These are phyloP conservation scores for Pulveroboletus sp. DNA, from an alignment of 768 basidiomycete species.

Conservation along the genomic window DNA sequence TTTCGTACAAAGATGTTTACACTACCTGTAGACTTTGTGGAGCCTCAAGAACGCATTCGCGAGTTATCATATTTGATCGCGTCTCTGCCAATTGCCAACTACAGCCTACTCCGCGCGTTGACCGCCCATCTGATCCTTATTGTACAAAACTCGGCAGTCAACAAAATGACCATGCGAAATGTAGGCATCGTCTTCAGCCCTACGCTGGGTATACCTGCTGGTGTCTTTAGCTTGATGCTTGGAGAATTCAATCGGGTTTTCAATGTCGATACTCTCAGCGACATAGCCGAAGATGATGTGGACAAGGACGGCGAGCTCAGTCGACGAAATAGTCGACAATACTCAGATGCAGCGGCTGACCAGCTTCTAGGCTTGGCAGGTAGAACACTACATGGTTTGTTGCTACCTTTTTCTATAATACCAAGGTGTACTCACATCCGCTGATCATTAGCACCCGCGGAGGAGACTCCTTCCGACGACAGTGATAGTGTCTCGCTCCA, in stretches of 20 bases:
- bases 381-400: conserved; percentile 62
- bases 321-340: conserved; percentile 81
- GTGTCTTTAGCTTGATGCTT: conserved; percentile 92
- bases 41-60: conserved; percentile 81
- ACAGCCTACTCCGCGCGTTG: conserved; percentile 88
- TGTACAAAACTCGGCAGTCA: conserved; percentile 83
- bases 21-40: conserved; percentile 69
- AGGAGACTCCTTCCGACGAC: conserved; percentile 67
- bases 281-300: conserved; percentile 15
- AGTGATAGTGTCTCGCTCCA: conserved; percentile 65
- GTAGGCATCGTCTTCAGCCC: conserved; percentile 99
- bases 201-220: conserved; percentile 96
- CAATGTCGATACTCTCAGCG: conserved; percentile 59
- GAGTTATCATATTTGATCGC: conserved; percentile 88
- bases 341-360: conserved; percentile 82
- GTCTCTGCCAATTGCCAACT: conserved; percentile 87
- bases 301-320: conserved; percentile 40
- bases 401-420: not conserved
- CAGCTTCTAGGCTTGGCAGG: conserved; percentile 76
- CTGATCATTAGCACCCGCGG: conserved; percentile 38
- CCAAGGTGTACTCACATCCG: conserved; percentile 4
- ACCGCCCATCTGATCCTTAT: conserved; percentile 94
- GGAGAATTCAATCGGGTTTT: conserved; percentile 92
- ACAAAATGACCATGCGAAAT: conserved; percentile 99
- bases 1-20: conserved; percentile 7